Percentiles rank a stretch among this genome's conserved stretches.
These are phyloP conservation scores for Rhizopogon roseolus DNA, from an alignment of 768 basidiomycete genomes.

Conservation along the genomic window DNA sequence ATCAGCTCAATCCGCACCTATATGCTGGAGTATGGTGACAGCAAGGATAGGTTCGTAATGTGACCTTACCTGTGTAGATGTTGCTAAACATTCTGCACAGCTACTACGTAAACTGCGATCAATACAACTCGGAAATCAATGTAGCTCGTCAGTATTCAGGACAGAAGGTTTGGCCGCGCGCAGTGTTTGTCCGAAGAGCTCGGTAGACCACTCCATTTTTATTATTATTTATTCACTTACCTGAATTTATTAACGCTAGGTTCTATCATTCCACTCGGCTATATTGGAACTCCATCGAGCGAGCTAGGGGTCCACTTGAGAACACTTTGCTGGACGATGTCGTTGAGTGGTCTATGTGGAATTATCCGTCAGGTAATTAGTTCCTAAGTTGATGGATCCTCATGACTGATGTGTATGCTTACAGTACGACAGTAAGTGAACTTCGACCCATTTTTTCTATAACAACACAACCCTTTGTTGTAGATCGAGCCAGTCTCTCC, in stretches of 20 bases:
- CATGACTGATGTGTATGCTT: neutral
- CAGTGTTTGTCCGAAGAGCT: slow-evolving; percentile 62
- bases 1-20: slow-evolving; percentile 56
- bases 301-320: slow-evolving; percentile 53
- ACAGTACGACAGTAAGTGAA: slow-evolving; percentile 26
- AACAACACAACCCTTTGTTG: slow-evolving; percentile 1
- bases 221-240: slow-evolving; percentile 2
- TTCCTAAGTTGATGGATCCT: neutral
- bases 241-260: slow-evolving; percentile 25
- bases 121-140: slow-evolving; percentile 55
- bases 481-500: slow-evolving; percentile 34
- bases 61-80: slow-evolving; percentile 6
- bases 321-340: slow-evolving; percentile 67
- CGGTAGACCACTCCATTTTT: slow-evolving; percentile 35
- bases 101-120: slow-evolving; percentile 53
- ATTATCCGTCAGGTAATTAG: slow-evolving; percentile 49
- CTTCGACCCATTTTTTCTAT: neutral
- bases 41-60: slow-evolving; percentile 42
- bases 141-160: slow-evolving; percentile 63
- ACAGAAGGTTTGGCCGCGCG: slow-evolving; percentile 76
- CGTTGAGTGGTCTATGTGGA: slow-evolving; percentile 73
- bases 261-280: slow-evolving; percentile 64
- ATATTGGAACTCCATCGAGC: slow-evolving; percentile 71
- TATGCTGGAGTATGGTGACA: slow-evolving; percentile 73
- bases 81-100: slow-evolving; percentile 24